phyloP scores from a whole-genome alignment of 768 basidiomycete species.

The Tremella mesenterica region DNA sequence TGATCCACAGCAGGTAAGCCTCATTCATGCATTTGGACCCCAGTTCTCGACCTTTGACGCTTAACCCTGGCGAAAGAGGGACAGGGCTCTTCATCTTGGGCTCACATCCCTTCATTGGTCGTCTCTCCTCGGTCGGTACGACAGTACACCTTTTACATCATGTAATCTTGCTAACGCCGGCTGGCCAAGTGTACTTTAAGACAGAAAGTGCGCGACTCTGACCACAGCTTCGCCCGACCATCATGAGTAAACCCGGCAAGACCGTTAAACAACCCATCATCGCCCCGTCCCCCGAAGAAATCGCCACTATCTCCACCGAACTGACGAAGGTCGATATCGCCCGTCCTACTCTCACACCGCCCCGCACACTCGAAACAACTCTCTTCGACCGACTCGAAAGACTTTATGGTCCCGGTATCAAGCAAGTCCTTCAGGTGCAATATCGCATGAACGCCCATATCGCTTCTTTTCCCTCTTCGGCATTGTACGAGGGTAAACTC shows the following conservation, averaged over 20 bases:
- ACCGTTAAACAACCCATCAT: not conserved
- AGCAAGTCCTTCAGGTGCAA: conserved; percentile 79
- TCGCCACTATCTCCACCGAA: not conserved
- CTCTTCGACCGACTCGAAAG: conserved; percentile 84
- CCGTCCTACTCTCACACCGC: conserved; percentile 46
- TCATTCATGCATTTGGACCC: not conserved
- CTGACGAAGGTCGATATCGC: not conserved
- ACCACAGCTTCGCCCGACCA: conserved; percentile 76
- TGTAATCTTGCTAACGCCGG: too few relatives aligned
- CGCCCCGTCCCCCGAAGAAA: not conserved
- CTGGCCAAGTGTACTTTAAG: too few relatives aligned
- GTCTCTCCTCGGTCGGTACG: too few relatives aligned
- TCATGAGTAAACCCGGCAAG: conserved; percentile 52
- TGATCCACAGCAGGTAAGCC: conserved; percentile 64
- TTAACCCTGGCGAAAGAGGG: too few relatives aligned
- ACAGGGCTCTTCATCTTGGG: too few relatives aligned
- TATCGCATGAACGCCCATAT: conserved; percentile 84
- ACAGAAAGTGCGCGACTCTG: not conserved
- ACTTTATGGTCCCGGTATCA: conserved; percentile 75
- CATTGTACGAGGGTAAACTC: conserved; percentile 66
- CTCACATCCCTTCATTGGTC: too few relatives aligned
- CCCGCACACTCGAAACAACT: conserved; percentile 72
- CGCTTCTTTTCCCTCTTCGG: conserved; percentile 73
- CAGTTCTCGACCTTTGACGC: not conserved
- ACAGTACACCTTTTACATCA: too few relatives aligned